Conservation (phyloP, 768 basidiomycete species). For the Krasilnikovozyma curviuscula region DNA sequence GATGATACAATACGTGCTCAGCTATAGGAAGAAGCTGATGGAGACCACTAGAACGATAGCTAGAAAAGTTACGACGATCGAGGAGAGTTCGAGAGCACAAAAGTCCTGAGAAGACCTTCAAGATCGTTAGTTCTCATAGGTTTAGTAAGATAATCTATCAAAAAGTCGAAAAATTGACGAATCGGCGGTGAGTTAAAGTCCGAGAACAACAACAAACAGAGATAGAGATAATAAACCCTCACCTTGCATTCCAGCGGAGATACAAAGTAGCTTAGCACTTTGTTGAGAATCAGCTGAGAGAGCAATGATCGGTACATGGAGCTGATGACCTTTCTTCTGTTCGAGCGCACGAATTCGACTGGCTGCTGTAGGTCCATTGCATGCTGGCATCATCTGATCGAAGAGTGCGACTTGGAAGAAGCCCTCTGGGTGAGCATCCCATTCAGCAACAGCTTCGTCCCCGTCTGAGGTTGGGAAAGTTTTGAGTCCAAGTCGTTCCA, state of each 20-base stretch:
- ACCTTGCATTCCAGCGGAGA: constrained; percentile 67
- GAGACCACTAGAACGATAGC: too few relatives aligned
- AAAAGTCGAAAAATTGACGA: too few relatives aligned
- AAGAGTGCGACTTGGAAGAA: constrained; percentile 1
- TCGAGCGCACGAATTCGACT: constrained; percentile 1
- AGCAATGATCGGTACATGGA: neutral
- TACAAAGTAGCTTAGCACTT: constrained; percentile 42
- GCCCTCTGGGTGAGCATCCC: neutral
- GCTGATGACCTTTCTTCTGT: neutral
- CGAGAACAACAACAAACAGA: neutral
- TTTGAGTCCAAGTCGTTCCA: neutral
- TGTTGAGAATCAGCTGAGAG: constrained; percentile 2
- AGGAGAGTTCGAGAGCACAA: neutral
- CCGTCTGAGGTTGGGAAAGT: neutral
- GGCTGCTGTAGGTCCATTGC: constrained; percentile 4
- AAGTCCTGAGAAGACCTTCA: neutral
- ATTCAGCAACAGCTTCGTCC: neutral
- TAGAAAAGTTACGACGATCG: too few relatives aligned
- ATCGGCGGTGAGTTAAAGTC: neutral
- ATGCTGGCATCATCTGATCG: neutral
- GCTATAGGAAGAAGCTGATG: too few relatives aligned
- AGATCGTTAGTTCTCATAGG: constrained; percentile 40
- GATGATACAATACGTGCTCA: too few relatives aligned
- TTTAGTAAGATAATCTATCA: constrained; percentile 54
- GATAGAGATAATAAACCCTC: neutral